A percentile compares a stretch with the other conserved stretches of the same genome.
Evolutionary conservation across 306 rosid species (phyloP).

Genomic region (Heteromeles arbutifolia): DNA sequence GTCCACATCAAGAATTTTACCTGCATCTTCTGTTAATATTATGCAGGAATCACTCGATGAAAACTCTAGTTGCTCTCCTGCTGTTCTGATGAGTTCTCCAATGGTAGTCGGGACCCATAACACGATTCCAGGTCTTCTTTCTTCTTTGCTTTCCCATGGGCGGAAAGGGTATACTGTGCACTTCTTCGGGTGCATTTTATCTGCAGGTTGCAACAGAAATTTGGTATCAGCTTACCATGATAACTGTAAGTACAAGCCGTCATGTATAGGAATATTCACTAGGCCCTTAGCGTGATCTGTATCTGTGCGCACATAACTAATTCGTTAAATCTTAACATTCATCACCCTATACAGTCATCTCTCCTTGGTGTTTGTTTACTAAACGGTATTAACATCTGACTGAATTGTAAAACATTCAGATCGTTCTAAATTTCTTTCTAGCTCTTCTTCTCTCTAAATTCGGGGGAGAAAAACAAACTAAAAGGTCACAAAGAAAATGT

Average conservation of each 20-base stretch:
- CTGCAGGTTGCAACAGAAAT: constrained; percentile 35
- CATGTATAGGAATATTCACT: no score
- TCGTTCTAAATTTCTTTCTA: background rate
- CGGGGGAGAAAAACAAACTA: background rate
- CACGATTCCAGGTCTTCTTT: constrained; percentile 61
- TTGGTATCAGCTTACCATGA: background rate
- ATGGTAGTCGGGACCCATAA: constrained; percentile 66
- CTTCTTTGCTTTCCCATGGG: constrained; percentile 72
- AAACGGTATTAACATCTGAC: no score
- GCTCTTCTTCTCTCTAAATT: background rate
- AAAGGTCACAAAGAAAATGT: background rate
- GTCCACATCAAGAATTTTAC: constrained; percentile 64
- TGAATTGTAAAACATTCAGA: background rate
- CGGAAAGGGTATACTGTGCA: constrained; percentile 87
- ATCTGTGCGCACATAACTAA: no score
- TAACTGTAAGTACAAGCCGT: no score
- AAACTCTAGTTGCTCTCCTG: constrained; percentile 44
- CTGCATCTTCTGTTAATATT: constrained; percentile 77
- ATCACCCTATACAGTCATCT: no score
- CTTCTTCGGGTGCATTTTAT: constrained; percentile 49
- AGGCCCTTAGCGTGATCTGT: no score
- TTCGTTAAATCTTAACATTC: no score
- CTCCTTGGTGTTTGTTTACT: no score
- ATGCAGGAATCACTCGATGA: constrained; percentile 22
- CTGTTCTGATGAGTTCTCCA: constrained; percentile 52